phyloP scores from a whole-genome alignment of 768 basidiomycete genomes.

The Paxillus ammoniavirescens region DNA sequence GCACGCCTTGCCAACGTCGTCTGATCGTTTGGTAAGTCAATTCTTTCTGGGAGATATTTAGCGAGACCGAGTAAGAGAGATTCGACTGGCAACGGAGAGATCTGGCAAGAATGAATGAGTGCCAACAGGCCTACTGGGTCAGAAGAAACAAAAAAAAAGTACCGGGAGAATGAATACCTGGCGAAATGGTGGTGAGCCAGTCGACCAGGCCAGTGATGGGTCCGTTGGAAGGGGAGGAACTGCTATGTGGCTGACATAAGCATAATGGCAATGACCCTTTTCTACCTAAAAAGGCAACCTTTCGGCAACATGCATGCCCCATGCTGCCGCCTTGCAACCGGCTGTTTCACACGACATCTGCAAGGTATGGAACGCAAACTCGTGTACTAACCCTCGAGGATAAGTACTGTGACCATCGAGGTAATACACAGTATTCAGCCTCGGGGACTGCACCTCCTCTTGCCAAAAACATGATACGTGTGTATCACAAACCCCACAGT shows the following conservation, averaged over 20 bases:
- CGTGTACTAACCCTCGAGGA: no score
- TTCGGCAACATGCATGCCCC: background rate
- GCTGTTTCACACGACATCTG: background rate
- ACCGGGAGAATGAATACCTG: constrained; percentile 8
- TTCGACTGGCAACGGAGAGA: background rate
- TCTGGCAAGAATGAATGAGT: background rate
- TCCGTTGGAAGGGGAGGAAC: constrained; percentile 25
- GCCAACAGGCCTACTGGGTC: background rate
- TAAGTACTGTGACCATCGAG: no score
- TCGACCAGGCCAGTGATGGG: constrained; percentile 23
- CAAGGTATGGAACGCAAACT: no score
- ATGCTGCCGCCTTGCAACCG: background rate
- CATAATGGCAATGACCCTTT: constrained; percentile 17
- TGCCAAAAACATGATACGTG: no score
- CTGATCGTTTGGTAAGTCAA: constrained; percentile 16
- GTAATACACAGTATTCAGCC: no score
- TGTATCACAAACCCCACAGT: no score
- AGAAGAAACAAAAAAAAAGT: background rate
- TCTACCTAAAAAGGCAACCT: background rate
- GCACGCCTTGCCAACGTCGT: constrained; percentile 28
- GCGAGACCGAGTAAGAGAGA: background rate
- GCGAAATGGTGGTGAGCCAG: constrained; percentile 20
- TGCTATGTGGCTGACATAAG: constrained; percentile 31
- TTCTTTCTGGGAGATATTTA: background rate
- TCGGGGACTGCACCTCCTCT: no score